Evolutionary conservation across 257 asterid genomes (phyloP), one percentile per base, ranked within the genome.

Genomic region (Solanum stenotomum): DNA sequence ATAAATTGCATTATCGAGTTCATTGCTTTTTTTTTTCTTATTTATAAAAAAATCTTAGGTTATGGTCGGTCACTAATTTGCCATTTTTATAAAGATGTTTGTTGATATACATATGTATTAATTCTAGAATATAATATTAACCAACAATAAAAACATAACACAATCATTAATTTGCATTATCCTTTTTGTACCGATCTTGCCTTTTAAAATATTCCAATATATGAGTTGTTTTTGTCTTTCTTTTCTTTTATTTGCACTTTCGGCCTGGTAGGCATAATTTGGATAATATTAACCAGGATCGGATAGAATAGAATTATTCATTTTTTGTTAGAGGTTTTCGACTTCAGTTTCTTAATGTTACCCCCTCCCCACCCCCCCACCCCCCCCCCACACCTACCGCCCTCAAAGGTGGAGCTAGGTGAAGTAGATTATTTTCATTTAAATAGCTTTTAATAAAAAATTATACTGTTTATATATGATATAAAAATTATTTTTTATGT

Each of bases 361-460:
- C 7, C 61, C 22, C 1, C 8, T 1, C 2, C 59, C 1, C 8
- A 3, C 0, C 59, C 7, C 59, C 14, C 46, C 4, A 3, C 6
- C 8, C 22, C 1, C 7, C 20, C 2, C 56, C 16, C 12, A 10
- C 40, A 0, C 2, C 52, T 1, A 42, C 49, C 14, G 1, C 49
- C 1, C 16, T 0, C 16, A 12, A 12, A 46, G 56, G 56, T 4
- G 6, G 52, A 46, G 10, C n/a, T 52, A 52, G 23, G 22, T 52
- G 22, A 52, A 52, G 4, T 0, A 0, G 0, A 52, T 52, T 42
- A 0, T 2, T 6, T 52, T 52, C 1, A 16, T 16, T 2, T 0
- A 52, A 16, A 52, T 0, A 1, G 1, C 0, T 0, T 52, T 52
- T 52, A 52, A 52, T 52, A 3, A 52, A 6, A 15, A 52, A 16